phyloP scores from a whole-genome alignment of 139 green algal genomes.

The Closterium sp. region DNA sequence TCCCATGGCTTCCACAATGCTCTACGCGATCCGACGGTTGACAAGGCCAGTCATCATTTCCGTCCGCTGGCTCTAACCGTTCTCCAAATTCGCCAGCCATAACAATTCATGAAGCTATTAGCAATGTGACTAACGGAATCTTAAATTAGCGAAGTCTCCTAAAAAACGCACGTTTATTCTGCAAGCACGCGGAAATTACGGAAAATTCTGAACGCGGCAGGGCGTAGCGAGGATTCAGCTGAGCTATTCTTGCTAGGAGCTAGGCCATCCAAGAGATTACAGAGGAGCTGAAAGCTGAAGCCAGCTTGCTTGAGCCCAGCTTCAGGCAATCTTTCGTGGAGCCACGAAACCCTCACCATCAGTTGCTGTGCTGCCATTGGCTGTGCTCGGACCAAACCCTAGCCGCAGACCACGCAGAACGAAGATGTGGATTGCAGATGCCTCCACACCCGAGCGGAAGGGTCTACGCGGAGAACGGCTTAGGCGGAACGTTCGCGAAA shows the following conservation, averaged over 20 bases:
- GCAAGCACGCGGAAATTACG: neutral
- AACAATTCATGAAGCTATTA: neutral
- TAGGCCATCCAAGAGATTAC: neutral
- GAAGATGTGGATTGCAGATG: neutral
- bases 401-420: neutral
- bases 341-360: neutral
- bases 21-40: neutral
- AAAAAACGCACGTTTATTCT: neutral
- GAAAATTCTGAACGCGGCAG: neutral
- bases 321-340: constrained; percentile 7
- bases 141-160: neutral
- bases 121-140: neutral
- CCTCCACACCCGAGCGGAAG: neutral
- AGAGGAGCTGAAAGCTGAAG: no score
- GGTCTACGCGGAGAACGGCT: neutral
- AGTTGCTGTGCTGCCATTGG: neutral
- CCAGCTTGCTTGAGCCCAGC: neutral
- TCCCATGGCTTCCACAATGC: neutral
- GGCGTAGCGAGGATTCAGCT: no score
- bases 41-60: neutral
- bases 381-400: neutral
- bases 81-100: constrained; percentile 22
- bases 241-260: neutral
- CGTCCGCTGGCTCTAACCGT: neutral
- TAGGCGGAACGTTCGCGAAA: neutral